Evolutionary conservation across 352 stramenopile species (phyloP).

Genomic region (Globisporangium okanoganense): DNA sequence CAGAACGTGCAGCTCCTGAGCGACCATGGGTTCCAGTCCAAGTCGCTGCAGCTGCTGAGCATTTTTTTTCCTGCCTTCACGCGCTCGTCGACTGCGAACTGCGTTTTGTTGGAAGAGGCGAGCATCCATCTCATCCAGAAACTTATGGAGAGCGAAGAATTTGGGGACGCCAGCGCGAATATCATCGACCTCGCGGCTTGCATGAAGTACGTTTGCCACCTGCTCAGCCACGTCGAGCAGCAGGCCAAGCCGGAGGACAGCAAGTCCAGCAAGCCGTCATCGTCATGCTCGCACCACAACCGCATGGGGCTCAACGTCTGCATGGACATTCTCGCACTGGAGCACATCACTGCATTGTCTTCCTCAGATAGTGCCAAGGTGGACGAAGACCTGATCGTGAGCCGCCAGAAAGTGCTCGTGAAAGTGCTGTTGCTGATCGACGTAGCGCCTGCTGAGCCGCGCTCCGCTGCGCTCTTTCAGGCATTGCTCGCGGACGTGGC

Average conservation of each 20-base stretch:
- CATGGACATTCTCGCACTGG: constrained; percentile 65
- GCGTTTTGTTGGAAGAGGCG: constrained; percentile 59
- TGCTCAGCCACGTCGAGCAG: constrained; percentile 50
- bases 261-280: background rate
- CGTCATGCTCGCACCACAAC: constrained; percentile 63
- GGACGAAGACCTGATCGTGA: constrained; percentile 20
- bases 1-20: constrained; percentile 47
- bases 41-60: constrained; percentile 63
- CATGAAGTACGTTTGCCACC: constrained; percentile 58
- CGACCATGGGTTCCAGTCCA: constrained; percentile 58
- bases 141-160: constrained; percentile 45
- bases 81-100: constrained; percentile 46
- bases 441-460: constrained; percentile 41
- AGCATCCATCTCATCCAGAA: constrained; percentile 61
- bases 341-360: constrained; percentile 33
- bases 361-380: constrained; percentile 13
- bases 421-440: constrained; percentile 51
- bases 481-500: constrained; percentile 46
- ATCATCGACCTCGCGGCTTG: constrained; percentile 44
- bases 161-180: constrained; percentile 30
- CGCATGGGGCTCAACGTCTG: constrained; percentile 67
- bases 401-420: constrained; percentile 49
- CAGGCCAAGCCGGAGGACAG: constrained; percentile 17
- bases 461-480: constrained; percentile 51
- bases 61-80: constrained; percentile 76